A percentile compares a stretch with the other conserved stretches of the same genome.
Evolutionary conservation across 805 yeast genomes (phyloP).

Genomic region (Lipomyces sp.): DNA sequence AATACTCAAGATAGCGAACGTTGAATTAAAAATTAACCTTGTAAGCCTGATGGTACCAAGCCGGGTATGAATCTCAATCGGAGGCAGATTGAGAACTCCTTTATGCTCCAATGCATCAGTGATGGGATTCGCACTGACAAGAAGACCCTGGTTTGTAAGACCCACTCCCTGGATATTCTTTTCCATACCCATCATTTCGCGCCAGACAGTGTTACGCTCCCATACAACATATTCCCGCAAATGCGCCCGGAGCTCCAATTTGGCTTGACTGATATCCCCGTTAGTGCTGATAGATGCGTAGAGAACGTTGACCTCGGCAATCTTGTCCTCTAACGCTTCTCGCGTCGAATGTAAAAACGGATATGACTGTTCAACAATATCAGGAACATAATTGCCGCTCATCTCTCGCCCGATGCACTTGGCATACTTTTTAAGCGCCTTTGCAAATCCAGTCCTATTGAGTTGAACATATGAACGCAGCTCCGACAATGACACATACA

Average conservation of each 20-base stretch:
- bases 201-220: conserved; percentile 98
- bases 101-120: conserved; percentile 31
- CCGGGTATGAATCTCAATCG: conserved; percentile 26
- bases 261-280: conserved; percentile 52
- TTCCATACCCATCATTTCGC: conserved; percentile 90
- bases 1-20: conserved; percentile 51
- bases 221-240: conserved; percentile 92
- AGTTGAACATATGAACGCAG: conserved; percentile 80
- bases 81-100: conserved; percentile 22
- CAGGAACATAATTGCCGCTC: conserved; percentile 52
- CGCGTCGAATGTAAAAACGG: conserved; percentile 60
- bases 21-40: conserved; percentile 48
- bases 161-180: conserved; percentile 79
- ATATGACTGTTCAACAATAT: conserved; percentile 52
- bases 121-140: conserved; percentile 30
- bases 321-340: conserved; percentile 54
- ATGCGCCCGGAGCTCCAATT: conserved; percentile 55
- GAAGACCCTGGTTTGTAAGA: conserved; percentile 27
- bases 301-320: conserved; percentile 58
- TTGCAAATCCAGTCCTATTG: conserved; percentile 85
- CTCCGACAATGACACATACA: conserved; percentile 79
- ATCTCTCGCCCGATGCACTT: conserved; percentile 70
- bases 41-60: conserved; percentile 44
- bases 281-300: conserved; percentile 60
- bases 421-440: conserved; percentile 90